phyloP scores from a whole-genome alignment of 306 rosid genomes.

The Cicer bijugum region DNA sequence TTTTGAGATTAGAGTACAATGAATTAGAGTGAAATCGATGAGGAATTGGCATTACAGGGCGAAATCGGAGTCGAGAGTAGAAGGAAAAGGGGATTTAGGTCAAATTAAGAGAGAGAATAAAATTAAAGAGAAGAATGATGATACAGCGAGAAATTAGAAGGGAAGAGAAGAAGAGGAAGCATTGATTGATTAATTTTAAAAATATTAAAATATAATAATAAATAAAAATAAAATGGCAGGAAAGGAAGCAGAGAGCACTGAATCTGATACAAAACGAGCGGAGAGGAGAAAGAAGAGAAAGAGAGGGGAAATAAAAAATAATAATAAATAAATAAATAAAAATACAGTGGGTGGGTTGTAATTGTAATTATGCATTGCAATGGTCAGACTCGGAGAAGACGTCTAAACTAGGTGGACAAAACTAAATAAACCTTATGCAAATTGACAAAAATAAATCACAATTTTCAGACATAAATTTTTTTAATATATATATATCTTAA shows the following conservation, averaged over 20 bases:
- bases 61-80: slow-evolving; percentile 13
- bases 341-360: background rate
- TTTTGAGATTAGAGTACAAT: slow-evolving; percentile 40
- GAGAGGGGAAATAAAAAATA: background rate
- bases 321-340: background rate
- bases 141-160: background rate
- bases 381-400: background rate
- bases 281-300: slow-evolving; percentile 16
- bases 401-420: background rate
- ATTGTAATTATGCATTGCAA: background rate
- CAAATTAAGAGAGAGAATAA: slow-evolving; percentile 18
- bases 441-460: too few species aligned
- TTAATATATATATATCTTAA: too few species aligned
- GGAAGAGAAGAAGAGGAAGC: slow-evolving; percentile 14
- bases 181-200: background rate
- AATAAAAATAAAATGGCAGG: slow-evolving; percentile 9
- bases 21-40: slow-evolving; percentile 42
- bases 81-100: slow-evolving; percentile 44
- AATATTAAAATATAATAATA: background rate
- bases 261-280: background rate
- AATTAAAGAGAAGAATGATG: background rate
- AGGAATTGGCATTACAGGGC: slow-evolving; percentile 26
- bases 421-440: too few species aligned
- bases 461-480: too few species aligned
- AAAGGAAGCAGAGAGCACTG: slow-evolving; percentile 9